Base-by-base conservation (phyloP, 139 green algal genomes). In the Chlamydomonas asymmetrica region DNA sequence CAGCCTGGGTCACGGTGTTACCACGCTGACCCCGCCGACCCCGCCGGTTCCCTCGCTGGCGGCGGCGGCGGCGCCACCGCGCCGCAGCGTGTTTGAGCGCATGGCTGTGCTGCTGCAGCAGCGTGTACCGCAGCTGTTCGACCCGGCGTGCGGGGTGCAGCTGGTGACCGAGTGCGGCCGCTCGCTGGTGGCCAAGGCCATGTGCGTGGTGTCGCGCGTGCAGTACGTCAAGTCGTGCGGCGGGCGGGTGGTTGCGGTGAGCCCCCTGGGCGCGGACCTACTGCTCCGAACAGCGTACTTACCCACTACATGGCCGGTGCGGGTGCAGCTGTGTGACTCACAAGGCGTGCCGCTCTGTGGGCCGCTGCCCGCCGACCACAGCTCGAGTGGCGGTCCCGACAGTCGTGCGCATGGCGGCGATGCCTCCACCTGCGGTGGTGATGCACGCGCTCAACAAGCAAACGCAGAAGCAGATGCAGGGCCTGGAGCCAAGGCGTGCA, bases 251-350 rank as follows among this genome's bases (percentile, higher is more conserved):
- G 73, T 85, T 23, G 80, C 75, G 50, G 80, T 86, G 41, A 62
- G 31, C 6, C 71, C 74, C 43, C 41, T 76, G 4, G 80, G 80
- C 4, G 80, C 71, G 34, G 80, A 86, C 61, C 54, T 86, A 60
- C 75, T 79, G 41, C 76, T 86, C 59, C 71, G 80, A 18, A 71
- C 80, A 16, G 80, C 75, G n/a, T 86, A 86, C 66, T 64, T 86
- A 65, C 80, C 80, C 9, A 71, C 60, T 22, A 80, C 66, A 0
- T 86, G 80, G 80, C 63, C 63, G 0, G 54, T 82, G 50, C 59
- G 80, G 4, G 75, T 86, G 65, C 71, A 80, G 49, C 57, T 82
- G 66, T 82, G 71, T 61, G 71, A 57, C 34, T 8, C 18, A 18
- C 5, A 13, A 20, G 6, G 59, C 29, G 59, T 4, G 59, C 7